These are phyloP conservation scores for Boletellus sp. DNA, from an alignment of 768 basidiomycete species.

Conservation along the genomic window DNA sequence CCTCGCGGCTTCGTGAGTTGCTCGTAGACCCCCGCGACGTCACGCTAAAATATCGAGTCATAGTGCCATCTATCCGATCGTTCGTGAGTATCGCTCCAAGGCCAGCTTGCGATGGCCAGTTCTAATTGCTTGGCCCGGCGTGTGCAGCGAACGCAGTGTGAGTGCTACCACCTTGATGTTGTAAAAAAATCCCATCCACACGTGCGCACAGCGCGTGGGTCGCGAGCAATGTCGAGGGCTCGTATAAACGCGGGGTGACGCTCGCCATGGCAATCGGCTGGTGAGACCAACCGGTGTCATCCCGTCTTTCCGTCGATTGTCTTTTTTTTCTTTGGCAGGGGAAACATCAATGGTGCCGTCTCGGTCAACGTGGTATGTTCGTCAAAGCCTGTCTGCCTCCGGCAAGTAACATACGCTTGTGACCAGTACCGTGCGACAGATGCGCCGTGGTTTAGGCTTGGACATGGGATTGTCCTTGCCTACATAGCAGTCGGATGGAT, in stretches of 20 bases:
- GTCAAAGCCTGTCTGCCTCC: not conserved
- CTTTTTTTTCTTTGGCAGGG: constrained; percentile 28
- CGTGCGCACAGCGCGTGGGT: constrained; percentile 56
- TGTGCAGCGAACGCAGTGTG: constrained; percentile 49
- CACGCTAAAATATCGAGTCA: not conserved
- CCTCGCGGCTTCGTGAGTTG: constrained; percentile 62
- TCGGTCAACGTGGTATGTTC: constrained; percentile 58
- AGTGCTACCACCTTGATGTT: constrained; percentile 20
- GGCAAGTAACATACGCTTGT: not conserved
- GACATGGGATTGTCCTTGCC: constrained; percentile 65
- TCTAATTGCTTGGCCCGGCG: not conserved
- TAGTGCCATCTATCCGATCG: constrained; percentile 46
- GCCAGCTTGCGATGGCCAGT: not conserved
- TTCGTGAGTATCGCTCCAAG: constrained; percentile 33
- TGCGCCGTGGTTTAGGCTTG: constrained; percentile 64
- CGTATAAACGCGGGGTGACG: constrained; percentile 68
- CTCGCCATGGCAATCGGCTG: constrained; percentile 68
- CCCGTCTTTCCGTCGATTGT: constrained; percentile 18
- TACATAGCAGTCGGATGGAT: constrained; percentile 67
- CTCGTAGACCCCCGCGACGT: not conserved
- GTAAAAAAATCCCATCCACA: not conserved
- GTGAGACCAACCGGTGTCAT: constrained; percentile 11
- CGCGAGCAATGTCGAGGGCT: constrained; percentile 67
- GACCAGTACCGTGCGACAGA: constrained; percentile 60
- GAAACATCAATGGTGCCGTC: constrained; percentile 68